Percentiles rank a stretch among this genome's conserved stretches.
Conservation (phyloP, 2,329 filamentous ascomycete species). For the Fonsecaea nubica region DNA sequence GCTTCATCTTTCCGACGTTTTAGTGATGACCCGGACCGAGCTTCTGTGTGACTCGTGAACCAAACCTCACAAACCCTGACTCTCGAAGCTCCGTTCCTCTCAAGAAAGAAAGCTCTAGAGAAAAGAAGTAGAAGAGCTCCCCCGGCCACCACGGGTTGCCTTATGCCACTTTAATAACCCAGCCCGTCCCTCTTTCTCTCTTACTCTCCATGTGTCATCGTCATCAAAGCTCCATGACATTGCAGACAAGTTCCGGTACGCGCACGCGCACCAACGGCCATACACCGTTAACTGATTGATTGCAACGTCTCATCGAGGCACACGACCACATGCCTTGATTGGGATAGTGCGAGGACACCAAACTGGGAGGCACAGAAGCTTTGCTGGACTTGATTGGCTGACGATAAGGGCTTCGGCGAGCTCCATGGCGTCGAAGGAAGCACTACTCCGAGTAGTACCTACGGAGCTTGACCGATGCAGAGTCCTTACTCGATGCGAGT, state of each 20-base stretch:
- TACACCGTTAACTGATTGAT: conserved; percentile 2
- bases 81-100: neutral
- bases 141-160: neutral
- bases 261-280: neutral
- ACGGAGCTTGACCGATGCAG: neutral
- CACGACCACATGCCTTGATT: conserved; percentile 9
- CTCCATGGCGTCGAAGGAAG: conserved; percentile 7
- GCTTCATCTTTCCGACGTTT: conserved; percentile 12
- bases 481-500: neutral
- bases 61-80: conserved; percentile 6
- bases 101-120: conserved; percentile 1
- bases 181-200: neutral
- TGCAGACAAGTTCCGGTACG: neutral
- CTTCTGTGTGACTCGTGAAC: neutral
- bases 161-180: conserved; percentile 12
- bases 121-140: neutral
- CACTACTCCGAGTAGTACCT: neutral
- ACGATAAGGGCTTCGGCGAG: conserved; percentile 17
- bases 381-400: conserved; percentile 9
- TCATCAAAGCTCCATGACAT: neutral
- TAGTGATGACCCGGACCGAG: neutral
- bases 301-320: conserved; percentile 19
- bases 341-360: conserved; percentile 10
- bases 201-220: neutral
- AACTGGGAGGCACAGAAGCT: neutral